phyloP scores from a whole-genome alignment of 2,329 filamentous ascomycete species.

The Salinomyces thailandicus region DNA sequence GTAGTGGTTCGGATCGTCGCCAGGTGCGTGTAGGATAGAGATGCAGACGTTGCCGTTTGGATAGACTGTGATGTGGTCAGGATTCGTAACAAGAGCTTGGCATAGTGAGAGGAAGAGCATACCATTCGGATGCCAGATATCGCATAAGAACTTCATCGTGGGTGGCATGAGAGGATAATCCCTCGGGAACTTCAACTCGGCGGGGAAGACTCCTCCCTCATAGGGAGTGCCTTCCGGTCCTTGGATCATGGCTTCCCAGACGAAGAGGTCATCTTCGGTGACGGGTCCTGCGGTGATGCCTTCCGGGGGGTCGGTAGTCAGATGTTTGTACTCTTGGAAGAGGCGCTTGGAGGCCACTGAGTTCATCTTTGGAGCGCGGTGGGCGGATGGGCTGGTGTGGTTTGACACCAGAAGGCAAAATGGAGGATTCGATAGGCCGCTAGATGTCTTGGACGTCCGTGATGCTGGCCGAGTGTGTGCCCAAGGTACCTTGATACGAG shows the following conservation, averaged over 20 bases:
- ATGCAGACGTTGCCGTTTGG: slow-evolving; percentile 89
- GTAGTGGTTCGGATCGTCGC: slow-evolving; percentile 97
- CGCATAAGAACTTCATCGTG: slow-evolving; percentile 88
- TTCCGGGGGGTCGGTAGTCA: slow-evolving; percentile 91
- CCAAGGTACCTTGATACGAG: too few relatives aligned
- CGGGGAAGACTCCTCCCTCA: slow-evolving; percentile 89
- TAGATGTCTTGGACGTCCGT: too few relatives aligned
- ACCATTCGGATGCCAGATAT: slow-evolving; percentile 97
- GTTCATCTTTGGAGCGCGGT: too few relatives aligned
- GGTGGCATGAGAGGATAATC: slow-evolving; percentile 96
- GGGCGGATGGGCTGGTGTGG: too few relatives aligned
- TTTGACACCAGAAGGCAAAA: too few relatives aligned
- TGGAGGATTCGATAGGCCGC: too few relatives aligned
- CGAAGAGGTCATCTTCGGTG: slow-evolving; percentile 85
- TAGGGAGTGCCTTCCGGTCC: slow-evolving; percentile 93
- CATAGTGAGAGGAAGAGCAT: slow-evolving; percentile 20
- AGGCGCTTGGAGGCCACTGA: slow-evolving; percentile 60
- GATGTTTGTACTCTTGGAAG: slow-evolving; percentile 89
- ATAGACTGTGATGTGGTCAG: slow-evolving; percentile 57
- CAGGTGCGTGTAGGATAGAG: slow-evolving; percentile 91
- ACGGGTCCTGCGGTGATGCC: slow-evolving; percentile 93
- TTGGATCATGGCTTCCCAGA: slow-evolving; percentile 94
- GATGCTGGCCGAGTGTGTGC: too few relatives aligned
- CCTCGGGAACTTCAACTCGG: slow-evolving; percentile 86
- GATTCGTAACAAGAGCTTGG: too few relatives aligned